phyloP scores from a whole-genome alignment of 208 protist species.

The Leishmania aethiopica region DNA sequence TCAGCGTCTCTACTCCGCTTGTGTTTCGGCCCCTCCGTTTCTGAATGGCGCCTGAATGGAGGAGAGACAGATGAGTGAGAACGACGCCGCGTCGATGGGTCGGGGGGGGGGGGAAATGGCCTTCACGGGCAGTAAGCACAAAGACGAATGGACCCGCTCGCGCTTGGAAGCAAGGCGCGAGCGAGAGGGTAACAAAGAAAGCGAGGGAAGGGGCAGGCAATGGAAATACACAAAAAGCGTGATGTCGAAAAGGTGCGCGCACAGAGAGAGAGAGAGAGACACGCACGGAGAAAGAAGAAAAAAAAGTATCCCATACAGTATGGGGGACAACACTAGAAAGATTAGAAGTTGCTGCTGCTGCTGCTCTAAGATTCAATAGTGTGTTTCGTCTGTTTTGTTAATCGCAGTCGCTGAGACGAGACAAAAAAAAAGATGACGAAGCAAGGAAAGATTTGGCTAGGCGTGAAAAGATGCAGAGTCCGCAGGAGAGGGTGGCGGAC shows the following conservation, averaged over 20 bases:
- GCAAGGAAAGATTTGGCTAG: background rate
- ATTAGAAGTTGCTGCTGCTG: background rate
- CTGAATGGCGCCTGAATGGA: background rate
- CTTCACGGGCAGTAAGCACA: background rate
- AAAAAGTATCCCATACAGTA: slow-evolving; percentile 7
- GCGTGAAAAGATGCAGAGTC: background rate
- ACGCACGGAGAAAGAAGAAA: background rate
- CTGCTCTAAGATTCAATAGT: background rate
- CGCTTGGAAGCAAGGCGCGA: background rate
- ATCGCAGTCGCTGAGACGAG: background rate
- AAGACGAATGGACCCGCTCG: background rate
- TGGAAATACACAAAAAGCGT: background rate
- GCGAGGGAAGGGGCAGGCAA: background rate
- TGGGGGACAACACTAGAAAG: slow-evolving; percentile 1
- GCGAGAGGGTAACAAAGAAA: background rate
- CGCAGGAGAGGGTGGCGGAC: background rate
- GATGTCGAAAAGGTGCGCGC: background rate
- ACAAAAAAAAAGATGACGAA: background rate
- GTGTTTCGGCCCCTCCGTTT: background rate
- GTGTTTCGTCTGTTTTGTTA: background rate
- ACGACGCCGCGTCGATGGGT: background rate
- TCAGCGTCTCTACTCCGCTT: background rate
- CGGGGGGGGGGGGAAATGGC: background rate
- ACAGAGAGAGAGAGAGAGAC: background rate
- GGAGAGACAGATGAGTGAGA: background rate